Percentiles rank a stretch among this genome's conserved stretches.
Evolutionary conservation across 331 rosid genomes (phyloP).

Genomic region (Phaseolus coccineus): DNA sequence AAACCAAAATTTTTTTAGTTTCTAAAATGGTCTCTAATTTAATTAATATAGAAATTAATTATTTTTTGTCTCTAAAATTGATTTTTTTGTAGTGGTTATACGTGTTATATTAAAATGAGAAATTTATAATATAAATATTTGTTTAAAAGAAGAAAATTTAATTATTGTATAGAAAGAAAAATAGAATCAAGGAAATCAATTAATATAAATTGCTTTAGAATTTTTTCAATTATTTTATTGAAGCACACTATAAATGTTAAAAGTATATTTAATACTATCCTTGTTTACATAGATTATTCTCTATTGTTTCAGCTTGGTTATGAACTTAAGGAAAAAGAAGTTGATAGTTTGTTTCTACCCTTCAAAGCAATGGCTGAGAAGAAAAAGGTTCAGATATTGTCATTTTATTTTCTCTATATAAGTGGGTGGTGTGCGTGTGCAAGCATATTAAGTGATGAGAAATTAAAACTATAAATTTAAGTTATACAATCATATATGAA

Average conservation of each 20-base stretch:
- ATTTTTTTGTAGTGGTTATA: background rate
- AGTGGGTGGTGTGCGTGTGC: background rate
- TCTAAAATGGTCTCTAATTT: too few species aligned
- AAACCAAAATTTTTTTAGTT: too few species aligned
- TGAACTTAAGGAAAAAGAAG: conserved; percentile 63
- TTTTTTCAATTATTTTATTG: background rate
- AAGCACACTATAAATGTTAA: background rate
- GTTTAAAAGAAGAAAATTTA: background rate
- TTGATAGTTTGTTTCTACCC: conserved; percentile 66
- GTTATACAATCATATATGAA: background rate
- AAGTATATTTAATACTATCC: background rate
- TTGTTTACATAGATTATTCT: conserved; percentile 2
- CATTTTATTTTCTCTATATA: background rate
- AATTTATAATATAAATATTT: background rate
- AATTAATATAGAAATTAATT: too few species aligned
- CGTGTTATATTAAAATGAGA: background rate
- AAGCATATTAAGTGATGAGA: background rate
- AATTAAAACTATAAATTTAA: background rate
- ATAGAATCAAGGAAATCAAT: background rate
- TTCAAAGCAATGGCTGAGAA: conserved; percentile 88
- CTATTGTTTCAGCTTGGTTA: conserved; percentile 78
- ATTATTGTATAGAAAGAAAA: background rate
- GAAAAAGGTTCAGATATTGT: conserved; percentile 64
- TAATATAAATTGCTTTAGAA: background rate
- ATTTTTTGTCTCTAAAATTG: too few species aligned